These are phyloP conservation scores for Cantharellus cinnabarinus DNA, from an alignment of 768 basidiomycete genomes.

Conservation along the genomic window DNA sequence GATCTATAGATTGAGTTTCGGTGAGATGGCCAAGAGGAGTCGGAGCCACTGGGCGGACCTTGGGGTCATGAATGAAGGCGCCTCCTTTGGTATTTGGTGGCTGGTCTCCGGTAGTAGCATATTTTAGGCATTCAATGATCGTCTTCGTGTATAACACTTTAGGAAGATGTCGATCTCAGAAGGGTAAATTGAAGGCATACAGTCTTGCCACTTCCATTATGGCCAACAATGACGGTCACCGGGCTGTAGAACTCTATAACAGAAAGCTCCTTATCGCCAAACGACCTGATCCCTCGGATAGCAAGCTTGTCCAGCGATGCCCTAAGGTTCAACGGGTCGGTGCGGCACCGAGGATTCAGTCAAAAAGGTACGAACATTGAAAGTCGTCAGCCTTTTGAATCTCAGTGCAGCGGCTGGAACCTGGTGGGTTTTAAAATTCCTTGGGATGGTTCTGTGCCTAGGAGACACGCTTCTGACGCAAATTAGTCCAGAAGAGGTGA, in stretches of 20 bases:
- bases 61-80: conserved; percentile 97
- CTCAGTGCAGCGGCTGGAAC: no score
- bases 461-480: no score
- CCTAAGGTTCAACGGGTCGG: conserved; percentile 13
- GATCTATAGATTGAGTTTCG: conserved; percentile 27
- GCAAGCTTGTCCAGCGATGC: conserved; percentile 81
- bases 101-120: conserved; percentile 94
- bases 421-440: no score
- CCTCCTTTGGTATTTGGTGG: conserved; percentile 95
- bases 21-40: background rate
- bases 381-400: no score
- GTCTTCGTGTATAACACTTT: conserved; percentile 25
- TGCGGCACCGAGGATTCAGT: no score
- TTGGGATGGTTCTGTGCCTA: no score
- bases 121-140: conserved; percentile 98
- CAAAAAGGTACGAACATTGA: no score
- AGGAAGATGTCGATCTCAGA: background rate
- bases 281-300: conserved; percentile 83
- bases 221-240: conserved; percentile 94
- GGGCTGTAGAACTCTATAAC: conserved; percentile 96
- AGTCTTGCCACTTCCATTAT: conserved; percentile 97
- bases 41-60: conserved; percentile 16
- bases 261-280: conserved; percentile 84
- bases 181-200: conserved; percentile 14
- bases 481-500: no score